A percentile compares a stretch with the other conserved stretches of the same genome.
These are phyloP conservation scores for Pseudopyrenochaeta lycopersici DNA, from an alignment of 2,329 filamentous ascomycete species.

Conservation along the genomic window DNA sequence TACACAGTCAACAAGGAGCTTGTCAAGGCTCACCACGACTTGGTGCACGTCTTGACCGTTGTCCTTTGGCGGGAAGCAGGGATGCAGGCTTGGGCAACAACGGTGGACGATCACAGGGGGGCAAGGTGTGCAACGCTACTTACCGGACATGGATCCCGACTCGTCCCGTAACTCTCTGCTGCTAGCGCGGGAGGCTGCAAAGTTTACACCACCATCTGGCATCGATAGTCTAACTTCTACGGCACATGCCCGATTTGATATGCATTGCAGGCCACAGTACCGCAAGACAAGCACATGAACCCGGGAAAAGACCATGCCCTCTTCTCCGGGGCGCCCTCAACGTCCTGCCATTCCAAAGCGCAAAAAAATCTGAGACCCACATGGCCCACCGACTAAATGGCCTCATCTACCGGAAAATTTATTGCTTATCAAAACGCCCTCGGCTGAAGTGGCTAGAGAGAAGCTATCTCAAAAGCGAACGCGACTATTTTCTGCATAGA, in stretches of 20 bases:
- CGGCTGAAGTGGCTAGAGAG: slow-evolving; percentile 34
- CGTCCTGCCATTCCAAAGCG: not conserved
- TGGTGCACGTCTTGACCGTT: slow-evolving; percentile 23
- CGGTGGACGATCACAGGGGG: slow-evolving; percentile 43
- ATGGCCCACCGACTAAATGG: slow-evolving; percentile 11
- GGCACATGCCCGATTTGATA: slow-evolving; percentile 19
- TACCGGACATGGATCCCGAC: slow-evolving; percentile 40
- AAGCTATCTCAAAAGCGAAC: slow-evolving; percentile 36
- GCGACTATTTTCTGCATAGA: slow-evolving; percentile 31
- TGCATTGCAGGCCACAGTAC: slow-evolving; percentile 12
- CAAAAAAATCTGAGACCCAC: not conserved
- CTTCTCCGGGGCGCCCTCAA: too few relatives aligned
- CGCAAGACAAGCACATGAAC: slow-evolving; percentile 3
- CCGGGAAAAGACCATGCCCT: not conserved
- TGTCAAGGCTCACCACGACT: slow-evolving; percentile 4
- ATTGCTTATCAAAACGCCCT: slow-evolving; percentile 28
- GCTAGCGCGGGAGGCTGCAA: slow-evolving; percentile 23
- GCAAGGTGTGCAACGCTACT: slow-evolving; percentile 38
- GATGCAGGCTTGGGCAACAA: slow-evolving; percentile 36
- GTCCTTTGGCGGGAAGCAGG: slow-evolving; percentile 41
- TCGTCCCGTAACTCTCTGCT: slow-evolving; percentile 39
- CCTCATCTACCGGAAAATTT: slow-evolving; percentile 23
- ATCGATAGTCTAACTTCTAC: slow-evolving; percentile 13
- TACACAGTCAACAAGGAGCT: slow-evolving; percentile 3
- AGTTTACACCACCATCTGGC: slow-evolving; percentile 16